Base-by-base conservation (phyloP, 768 basidiomycete genomes). In the Russula lepida region DNA sequence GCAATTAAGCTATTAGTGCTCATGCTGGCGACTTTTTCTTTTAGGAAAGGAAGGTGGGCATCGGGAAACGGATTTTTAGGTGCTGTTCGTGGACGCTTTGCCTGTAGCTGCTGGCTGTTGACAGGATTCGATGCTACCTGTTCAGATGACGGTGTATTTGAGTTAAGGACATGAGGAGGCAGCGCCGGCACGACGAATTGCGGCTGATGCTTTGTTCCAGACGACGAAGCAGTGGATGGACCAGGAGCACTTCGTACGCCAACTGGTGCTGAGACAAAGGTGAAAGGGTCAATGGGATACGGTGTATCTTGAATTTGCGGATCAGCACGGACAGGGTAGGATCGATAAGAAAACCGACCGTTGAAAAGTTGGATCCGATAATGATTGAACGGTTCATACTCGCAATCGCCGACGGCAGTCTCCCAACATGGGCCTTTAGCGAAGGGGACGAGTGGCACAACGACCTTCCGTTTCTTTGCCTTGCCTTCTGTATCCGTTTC, bases 371-470 rank as follows among this genome's bases (percentile, higher is more conserved):
- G 88, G 64, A 95, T 85, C 50, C 81, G 78, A 68, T 92, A 94
- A 27, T 78, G 74, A 30, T 81, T 81, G 71, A 95, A 87, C 6
- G 85, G 80, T 48, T 86, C 84, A 62, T 84, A 83, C 46, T 81
- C 78, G 68, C 86, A 86, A 21, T 79, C 73, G 2, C 89, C 88
- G 60, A 95, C 76, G 12, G 70, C 71, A 1, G 76, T 71, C 71
- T 95, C 93, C 84, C 87, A 94, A 60, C 80, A 80, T 30, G 94
- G 92, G 3, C 94, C 94, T 71, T 86, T 92, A 21, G 79, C 77
- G 66, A 86, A 91, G 17, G 92, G 87, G 4, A 92, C 81, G 15
- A 98, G 79, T 2, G 87, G 89, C 4, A 87, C 77, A 28, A 92
- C 85, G 17, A 86, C 81, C 65, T 87, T 88, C 67, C 89, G 79